phyloP scores from a whole-genome alignment of 352 stramenopile species.

The Pythium folliculosum region DNA sequence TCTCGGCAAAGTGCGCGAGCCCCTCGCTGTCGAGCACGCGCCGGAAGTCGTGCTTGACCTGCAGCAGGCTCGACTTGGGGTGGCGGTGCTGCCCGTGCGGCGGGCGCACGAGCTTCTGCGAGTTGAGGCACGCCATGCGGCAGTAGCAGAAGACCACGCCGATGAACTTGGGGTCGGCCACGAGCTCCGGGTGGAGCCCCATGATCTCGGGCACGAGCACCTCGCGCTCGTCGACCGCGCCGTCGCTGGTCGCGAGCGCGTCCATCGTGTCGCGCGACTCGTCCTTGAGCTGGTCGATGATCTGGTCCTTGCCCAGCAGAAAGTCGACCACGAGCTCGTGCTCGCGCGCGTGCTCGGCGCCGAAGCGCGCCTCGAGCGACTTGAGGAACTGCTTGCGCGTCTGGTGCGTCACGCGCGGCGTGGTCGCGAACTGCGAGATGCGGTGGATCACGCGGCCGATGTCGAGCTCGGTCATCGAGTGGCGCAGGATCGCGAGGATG shows the following conservation, averaged over 20 bases:
- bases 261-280: constrained; percentile 40
- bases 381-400: constrained; percentile 80
- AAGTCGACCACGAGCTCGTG: constrained; percentile 76
- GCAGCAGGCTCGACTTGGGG: constrained; percentile 74
- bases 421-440: constrained; percentile 77
- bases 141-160: constrained; percentile 85
- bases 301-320: constrained; percentile 65
- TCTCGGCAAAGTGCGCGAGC: constrained; percentile 67
- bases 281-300: constrained; percentile 67
- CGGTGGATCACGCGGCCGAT: constrained; percentile 83
- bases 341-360: constrained; percentile 54
- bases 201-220: constrained; percentile 73
- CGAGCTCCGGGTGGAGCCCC: constrained; percentile 72
- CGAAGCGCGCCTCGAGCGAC: constrained; percentile 73
- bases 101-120: constrained; percentile 73
- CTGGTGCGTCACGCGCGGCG: constrained; percentile 68
- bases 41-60: constrained; percentile 83
- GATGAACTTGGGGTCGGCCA: constrained; percentile 73
- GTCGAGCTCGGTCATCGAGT: constrained; percentile 84
- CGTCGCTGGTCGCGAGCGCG: constrained; percentile 1
- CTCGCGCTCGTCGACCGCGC: constrained; percentile 20
- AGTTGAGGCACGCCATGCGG: constrained; percentile 80
- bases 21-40: constrained; percentile 82
- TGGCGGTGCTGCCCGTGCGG: constrained; percentile 46
- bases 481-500: constrained; percentile 74